Evolutionary conservation across 2,329 filamentous ascomycete species (phyloP), one percentile per base, ranked within the genome.

Genomic region (Fusarium siculi): DNA sequence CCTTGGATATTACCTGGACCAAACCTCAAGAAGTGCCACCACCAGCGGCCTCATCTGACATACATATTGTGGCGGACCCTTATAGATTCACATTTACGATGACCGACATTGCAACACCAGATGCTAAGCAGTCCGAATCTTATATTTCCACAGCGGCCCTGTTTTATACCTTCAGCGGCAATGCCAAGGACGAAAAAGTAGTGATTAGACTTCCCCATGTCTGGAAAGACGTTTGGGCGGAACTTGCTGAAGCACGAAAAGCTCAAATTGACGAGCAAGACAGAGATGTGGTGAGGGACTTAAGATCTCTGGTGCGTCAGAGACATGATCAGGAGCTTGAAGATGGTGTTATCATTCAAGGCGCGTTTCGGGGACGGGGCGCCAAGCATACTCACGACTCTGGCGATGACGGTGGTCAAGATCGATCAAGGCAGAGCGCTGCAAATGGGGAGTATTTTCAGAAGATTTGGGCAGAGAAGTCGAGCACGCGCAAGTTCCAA

Each of bases 221-320:
- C 4, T 99, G 94, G 93, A 91, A 93, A 79, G 93, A 97, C 73
- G 84, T 98, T 4, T 98, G 95, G 91, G 87, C 88, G 15, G 95
- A 98, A 79, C 88, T 97, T 66, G 86, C 91, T 1, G 90, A 91
- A 56, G 83, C 87, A 25, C 93, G 91, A 77, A 96, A 94, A 80
- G 89, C 88, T 47, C 87, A 92, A 58, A 83, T 90, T 9, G 93
- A 97, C 78, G 85, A 91, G 30, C 83, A 86, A 37, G 95, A 98
- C 78, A 92, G 94, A 68, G 83, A 85, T 9, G 87, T 87, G 2
- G 85, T 98, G 46, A 92, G 90, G 65, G 86, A 89, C 23, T 83
- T 98, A 59, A 92, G 93, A 36, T 83, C 86, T n/a, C 83, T 94
- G 43, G 88, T 96, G n/a, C 89, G 91, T 34, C 87, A 89, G 74